Conservation (phyloP, 2,329 filamentous ascomycete genomes). For the Nigrospora sphaerica region DNA sequence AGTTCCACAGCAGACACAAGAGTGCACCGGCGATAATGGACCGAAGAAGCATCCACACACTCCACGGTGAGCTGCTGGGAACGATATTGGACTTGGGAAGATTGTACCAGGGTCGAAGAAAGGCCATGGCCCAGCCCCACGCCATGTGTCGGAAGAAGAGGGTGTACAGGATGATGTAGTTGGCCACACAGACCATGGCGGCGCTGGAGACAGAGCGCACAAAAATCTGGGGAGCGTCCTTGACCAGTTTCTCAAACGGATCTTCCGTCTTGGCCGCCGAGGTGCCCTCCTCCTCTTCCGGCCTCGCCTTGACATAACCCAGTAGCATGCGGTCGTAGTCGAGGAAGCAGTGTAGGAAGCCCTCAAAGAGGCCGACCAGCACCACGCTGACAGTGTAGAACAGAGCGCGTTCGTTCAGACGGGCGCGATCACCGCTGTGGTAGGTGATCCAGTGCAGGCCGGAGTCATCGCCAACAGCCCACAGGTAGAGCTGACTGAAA, state of each 20-base stretch:
- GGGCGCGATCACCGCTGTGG: constrained; percentile 62
- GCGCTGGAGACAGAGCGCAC: constrained; percentile 20
- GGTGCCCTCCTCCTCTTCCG: constrained; percentile 11
- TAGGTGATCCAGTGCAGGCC: constrained; percentile 69
- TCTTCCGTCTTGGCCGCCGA: constrained; percentile 3
- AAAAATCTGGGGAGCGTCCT: constrained; percentile 26
- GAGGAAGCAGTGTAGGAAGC: constrained; percentile 58
- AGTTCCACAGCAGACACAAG: constrained; percentile 67
- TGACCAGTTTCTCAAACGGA: constrained; percentile 29
- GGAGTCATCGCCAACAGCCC: constrained; percentile 52
- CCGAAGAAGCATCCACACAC: constrained; percentile 45
- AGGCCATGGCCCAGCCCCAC: constrained; percentile 64
- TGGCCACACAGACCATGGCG: constrained; percentile 26
- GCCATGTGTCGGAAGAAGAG: constrained; percentile 53
- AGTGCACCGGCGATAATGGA: constrained; percentile 57
- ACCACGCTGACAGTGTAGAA: constrained; percentile 69
- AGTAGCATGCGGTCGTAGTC: constrained; percentile 66
- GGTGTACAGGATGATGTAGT: constrained; percentile 51
- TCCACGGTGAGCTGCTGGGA: constrained; percentile 50
- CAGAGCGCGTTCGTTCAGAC: constrained; percentile 79
- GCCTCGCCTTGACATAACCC: constrained; percentile 23
- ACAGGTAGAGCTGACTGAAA: constrained; percentile 77
- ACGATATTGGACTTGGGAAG: constrained; percentile 65
- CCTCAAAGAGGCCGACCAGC: constrained; percentile 63
- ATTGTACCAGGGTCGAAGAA: constrained; percentile 68